Conservation (phyloP, 2,329 filamentous ascomycete species). For the Sclerotinia glacialis region DNA sequence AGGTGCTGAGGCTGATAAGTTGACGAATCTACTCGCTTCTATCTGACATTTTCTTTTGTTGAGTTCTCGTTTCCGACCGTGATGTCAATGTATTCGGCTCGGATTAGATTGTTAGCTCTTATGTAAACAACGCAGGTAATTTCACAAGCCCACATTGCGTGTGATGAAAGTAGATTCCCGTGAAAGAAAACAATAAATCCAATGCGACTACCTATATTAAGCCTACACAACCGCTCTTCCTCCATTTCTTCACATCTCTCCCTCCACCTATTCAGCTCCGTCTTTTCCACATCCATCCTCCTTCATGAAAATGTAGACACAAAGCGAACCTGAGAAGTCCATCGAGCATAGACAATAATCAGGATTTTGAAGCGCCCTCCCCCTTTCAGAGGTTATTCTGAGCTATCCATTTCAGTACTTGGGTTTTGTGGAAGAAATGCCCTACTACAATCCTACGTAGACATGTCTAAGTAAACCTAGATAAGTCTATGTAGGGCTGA, state of each 20-base stretch:
- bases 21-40: no score
- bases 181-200: no score
- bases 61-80: no score
- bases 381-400: background rate
- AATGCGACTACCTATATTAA: no score
- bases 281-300: no score
- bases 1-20: no score
- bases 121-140: background rate
- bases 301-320: conserved; percentile 4
- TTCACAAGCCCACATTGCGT: background rate
- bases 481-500: background rate
- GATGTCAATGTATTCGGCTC: no score
- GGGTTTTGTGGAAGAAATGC: background rate
- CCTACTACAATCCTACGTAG: conserved; percentile 10
- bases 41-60: no score
- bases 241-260: no score
- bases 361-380: conserved; percentile 18
- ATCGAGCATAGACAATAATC: conserved; percentile 16
- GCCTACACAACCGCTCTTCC: no score
- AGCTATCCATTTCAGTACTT: conserved; percentile 17
- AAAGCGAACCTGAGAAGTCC: conserved; percentile 19
- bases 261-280: no score
- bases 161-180: background rate
- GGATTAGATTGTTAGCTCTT: background rate
- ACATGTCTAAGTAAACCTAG: background rate